Evolutionary conservation across 805 yeast genomes (phyloP), one percentile per base, ranked within the genome.

Genomic region (Priceomyces melissophilus): DNA sequence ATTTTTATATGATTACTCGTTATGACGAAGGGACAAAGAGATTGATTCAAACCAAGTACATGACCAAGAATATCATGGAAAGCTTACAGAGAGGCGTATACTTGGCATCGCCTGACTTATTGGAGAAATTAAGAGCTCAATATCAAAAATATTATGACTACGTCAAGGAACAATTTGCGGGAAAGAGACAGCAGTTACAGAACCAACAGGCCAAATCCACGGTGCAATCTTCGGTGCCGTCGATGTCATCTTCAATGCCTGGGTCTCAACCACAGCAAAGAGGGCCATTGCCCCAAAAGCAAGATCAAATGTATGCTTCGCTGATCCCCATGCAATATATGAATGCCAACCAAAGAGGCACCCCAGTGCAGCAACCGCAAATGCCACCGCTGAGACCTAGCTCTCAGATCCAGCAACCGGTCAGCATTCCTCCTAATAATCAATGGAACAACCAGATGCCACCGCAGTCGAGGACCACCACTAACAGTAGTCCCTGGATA

Each of bases 61-160:
- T 87, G 82, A 80, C 87, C 33, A 82, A 80, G 53, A 84, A 82
- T 55, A 84, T 87, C 45, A 64, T 82, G 49, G 93, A 87, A 38
- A 81, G 77, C 35, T 68, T 87, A 48, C 76, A 81, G 43, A 71
- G 78, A 47, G 83, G 83, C 3, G 68, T 75, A 15, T 87, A 75
- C 54, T 76, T 81, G 46, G 90, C 90, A 1, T 78, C 79, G n/a
- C 84, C 84, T 11, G 87, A 81, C 35, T 70, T 86, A 31, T 67
- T 87, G 39, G 86, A 79, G 33, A 83, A 81, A 60, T 74, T 88
- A 41, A 79, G 82, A 45, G 65, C 71, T 35, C 95, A 88, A 52
- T 81, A 86, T 42, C 84, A 81, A 41, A 78, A 81, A 55, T 88
- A 84, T 55, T 81, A 84, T 64, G 79, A 79, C 39, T 84, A 78